Percentiles rank a stretch among this genome's conserved stretches.
These are phyloP conservation scores for Amanita thiersii DNA, from an alignment of 768 basidiomycete species.

Conservation along the genomic window DNA sequence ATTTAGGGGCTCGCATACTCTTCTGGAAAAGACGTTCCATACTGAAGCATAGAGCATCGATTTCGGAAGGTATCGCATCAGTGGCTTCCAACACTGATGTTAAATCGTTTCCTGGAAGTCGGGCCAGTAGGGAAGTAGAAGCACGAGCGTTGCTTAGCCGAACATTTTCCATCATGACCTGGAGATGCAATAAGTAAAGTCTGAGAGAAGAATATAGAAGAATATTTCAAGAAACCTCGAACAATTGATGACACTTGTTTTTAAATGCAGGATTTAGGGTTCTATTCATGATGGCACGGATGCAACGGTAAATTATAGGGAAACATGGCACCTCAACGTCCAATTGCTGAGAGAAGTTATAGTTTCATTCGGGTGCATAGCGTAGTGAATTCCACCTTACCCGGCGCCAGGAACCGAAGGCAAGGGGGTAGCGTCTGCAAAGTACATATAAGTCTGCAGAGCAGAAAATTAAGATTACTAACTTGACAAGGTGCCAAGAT, in stretches of 20 bases:
- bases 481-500: conserved; percentile 54
- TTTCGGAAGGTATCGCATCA: conserved; percentile 18
- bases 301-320: conserved; percentile 38
- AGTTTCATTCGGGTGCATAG: conserved; percentile 4
- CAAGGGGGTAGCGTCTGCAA: conserved; percentile 64
- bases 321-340: conserved; percentile 44
- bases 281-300: conserved; percentile 42
- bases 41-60: conserved; percentile 28
- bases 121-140: conserved; percentile 20
- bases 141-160: conserved; percentile 16
- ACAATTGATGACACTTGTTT: conserved; percentile 29
- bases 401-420: conserved; percentile 64
- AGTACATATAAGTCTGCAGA: conserved; percentile 1
- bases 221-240: conserved; percentile 33
- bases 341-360: conserved; percentile 37
- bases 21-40: conserved; percentile 37
- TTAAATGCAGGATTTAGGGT: conserved; percentile 43
- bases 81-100: conserved; percentile 4
- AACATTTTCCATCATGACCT: conserved; percentile 24
- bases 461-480: conserved; percentile 11
- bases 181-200: conserved; percentile 1
- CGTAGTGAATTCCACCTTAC: conserved; percentile 26
- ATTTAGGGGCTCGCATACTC: conserved; percentile 32
- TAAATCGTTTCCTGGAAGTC: conserved; percentile 15
- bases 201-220: background rate